A percentile compares a stretch with the other conserved stretches of the same genome.
Conservation (phyloP, 2,329 filamentous ascomycete genomes). For the Fusarium torreyae region DNA sequence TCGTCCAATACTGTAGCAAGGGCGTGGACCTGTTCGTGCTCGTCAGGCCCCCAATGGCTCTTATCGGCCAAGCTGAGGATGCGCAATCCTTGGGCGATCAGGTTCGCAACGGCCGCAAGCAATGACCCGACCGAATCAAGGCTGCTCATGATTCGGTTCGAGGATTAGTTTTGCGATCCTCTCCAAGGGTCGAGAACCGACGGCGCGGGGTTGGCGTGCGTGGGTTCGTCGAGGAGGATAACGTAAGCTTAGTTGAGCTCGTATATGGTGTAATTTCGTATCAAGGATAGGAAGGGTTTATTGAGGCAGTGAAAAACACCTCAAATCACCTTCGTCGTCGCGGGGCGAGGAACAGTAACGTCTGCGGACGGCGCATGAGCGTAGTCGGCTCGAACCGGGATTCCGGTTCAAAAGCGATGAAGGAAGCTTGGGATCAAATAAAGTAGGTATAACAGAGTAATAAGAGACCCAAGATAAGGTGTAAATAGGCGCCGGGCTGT, state of each 20-base stretch:
- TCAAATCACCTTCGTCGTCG: constrained; percentile 49
- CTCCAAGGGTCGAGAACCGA: constrained; percentile 17
- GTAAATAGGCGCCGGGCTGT: constrained; percentile 12
- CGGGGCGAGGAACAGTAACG: constrained; percentile 47
- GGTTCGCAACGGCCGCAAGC: constrained; percentile 70
- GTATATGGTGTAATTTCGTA: constrained; percentile 15
- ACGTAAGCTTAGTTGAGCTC: constrained; percentile 22
- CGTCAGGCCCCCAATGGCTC: constrained; percentile 70
- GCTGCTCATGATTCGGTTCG: constrained; percentile 55
- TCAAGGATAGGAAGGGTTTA: constrained; percentile 2
- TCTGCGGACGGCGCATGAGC: constrained; percentile 48
- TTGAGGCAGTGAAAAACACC: constrained; percentile 5
- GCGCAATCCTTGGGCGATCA: constrained; percentile 67
- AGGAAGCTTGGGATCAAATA: constrained; percentile 8
- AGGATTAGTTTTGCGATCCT: constrained; percentile 27
- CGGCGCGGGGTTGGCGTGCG: constrained; percentile 35
- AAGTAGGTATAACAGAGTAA: constrained; percentile 19
- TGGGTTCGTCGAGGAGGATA: constrained; percentile 22
- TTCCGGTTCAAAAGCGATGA: constrained; percentile 37
- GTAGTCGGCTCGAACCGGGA: constrained; percentile 42
- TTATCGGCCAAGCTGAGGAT: constrained; percentile 71
- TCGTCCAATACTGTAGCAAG: constrained; percentile 71
- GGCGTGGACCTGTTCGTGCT: constrained; percentile 71
- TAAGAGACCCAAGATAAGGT: constrained; percentile 18
- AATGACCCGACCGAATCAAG: constrained; percentile 70